A percentile compares a stretch with the other conserved stretches of the same genome.
Conservation (phyloP, 306 rosid genomes). For the Cucumis cinereus region DNA sequence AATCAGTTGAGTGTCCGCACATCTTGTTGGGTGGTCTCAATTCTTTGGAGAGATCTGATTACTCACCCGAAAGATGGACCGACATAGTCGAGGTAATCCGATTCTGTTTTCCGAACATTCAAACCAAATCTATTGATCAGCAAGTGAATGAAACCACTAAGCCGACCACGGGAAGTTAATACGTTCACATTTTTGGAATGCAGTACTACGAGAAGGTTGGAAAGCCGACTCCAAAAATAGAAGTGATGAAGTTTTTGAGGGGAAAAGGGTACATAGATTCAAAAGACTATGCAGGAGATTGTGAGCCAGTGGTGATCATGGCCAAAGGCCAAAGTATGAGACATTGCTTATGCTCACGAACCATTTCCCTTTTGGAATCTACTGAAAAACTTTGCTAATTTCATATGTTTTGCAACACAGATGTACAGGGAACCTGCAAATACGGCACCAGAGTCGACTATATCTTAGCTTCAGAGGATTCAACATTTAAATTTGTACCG, state of each 20-base stretch:
- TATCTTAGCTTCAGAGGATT: conserved; percentile 42
- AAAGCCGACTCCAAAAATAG: conserved; percentile 65
- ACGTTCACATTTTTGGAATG: neutral
- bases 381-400: neutral
- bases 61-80: conserved; percentile 65
- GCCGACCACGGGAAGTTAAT: neutral
- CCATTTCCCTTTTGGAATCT: neutral
- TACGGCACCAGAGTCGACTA: conserved; percentile 87
- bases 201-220: conserved; percentile 80
- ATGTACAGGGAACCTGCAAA: conserved; percentile 90
- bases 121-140: neutral
- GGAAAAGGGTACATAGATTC: conserved; percentile 64
- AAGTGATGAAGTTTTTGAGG: conserved; percentile 66
- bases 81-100: conserved; percentile 48
- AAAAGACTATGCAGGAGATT: conserved; percentile 66
- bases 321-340: conserved; percentile 82
- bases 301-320: conserved; percentile 68
- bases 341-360: neutral
- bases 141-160: neutral
- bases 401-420: conserved; percentile 20
- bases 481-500: conserved; percentile 44
- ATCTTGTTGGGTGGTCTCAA: conserved; percentile 74
- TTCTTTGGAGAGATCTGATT: conserved; percentile 54
- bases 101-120: neutral
- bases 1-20: conserved; percentile 57